Evolutionary conservation across 768 basidiomycete species (phyloP), one percentile per base, ranked within the genome.

Genomic region (Trichaptum fuscoviolaceum): DNA sequence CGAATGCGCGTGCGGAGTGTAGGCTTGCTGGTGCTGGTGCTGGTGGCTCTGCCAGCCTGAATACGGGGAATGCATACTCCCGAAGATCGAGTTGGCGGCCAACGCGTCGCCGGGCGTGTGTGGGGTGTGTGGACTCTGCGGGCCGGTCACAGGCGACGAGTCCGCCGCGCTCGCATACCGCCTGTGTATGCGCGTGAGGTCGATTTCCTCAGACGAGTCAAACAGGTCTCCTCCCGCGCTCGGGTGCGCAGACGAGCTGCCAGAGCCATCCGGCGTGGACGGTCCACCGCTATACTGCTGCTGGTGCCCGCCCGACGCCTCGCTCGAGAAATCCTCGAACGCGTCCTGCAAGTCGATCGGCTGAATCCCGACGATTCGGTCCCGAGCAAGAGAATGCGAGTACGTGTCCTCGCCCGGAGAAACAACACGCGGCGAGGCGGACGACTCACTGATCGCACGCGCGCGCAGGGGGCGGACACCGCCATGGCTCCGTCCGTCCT

Each of bases 361-460:
- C 42, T 52, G 42, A 20, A 52, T 52, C 42, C 42, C 42, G 10
- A 12, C 42, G 2, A 20, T 52, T 12, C 42, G 42, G 15, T 52
- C 42, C 15, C 42, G 42, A 3, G 42, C 3, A 12, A 52, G 2
- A 12, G 42, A 52, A 20, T 52, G 42, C 42, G 59, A 61, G 59
- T 2, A 24, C 25, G 17, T 9, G 15, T 25, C 59, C 59, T 61
- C 59, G 59, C 24, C 59, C 15, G 59, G 59, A 24, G 59, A 34
- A 15, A 52, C 42, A 4, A 52, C 25, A 18, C 24, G 24, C 59
- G 59, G 59, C 17, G 59, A 61, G 15, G 59, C 59, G 24, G 59
- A 61, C 15, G 59, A 61, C 59, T 61, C 59, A 18, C 59, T 61
- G 8, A 61, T 61, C 30, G 59, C 59, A 17, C 59, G 59, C 24